A percentile compares a stretch with the other conserved stretches of the same genome.
These are phyloP conservation scores for Ceriops decandra DNA, from an alignment of 345 rosid species.

Conservation along the genomic window DNA sequence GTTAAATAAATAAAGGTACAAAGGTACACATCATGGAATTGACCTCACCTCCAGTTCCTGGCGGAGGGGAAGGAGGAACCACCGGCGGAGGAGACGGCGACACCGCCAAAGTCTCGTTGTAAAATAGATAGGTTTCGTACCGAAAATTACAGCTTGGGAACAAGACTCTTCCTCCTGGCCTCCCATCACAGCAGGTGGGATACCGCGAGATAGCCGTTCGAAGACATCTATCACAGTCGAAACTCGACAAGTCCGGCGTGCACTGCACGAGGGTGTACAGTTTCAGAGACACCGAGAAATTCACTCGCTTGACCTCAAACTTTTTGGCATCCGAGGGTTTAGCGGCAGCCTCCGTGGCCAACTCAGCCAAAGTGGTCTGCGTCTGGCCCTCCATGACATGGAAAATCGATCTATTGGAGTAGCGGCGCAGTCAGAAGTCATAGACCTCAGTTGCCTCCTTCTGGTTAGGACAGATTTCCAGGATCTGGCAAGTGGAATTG, in stretches of 20 bases:
- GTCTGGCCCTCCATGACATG: not conserved
- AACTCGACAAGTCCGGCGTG: slow-evolving; percentile 41
- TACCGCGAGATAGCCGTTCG: not conserved
- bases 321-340: slow-evolving; percentile 15
- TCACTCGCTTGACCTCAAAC: slow-evolving; percentile 22
- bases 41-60: slow-evolving; percentile 11
- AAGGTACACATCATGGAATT: too few species aligned
- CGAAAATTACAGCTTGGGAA: slow-evolving; percentile 35
- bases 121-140: slow-evolving; percentile 30
- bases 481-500: not conserved
- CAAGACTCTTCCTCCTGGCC: slow-evolving; percentile 30
- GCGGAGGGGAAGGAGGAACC: not conserved
- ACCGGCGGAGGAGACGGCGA: slow-evolving; percentile 5
- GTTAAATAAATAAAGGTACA: not conserved
- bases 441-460: slow-evolving; percentile 5
- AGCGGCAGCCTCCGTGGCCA: slow-evolving; percentile 8
- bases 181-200: slow-evolving; percentile 12
- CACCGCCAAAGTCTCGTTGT: not conserved
- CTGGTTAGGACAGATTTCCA: slow-evolving; percentile 1
- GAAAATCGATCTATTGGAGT: slow-evolving; percentile 3
- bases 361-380: slow-evolving; percentile 2
- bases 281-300: slow-evolving; percentile 10
- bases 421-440: not conserved
- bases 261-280: slow-evolving; percentile 46
- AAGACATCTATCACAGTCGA: slow-evolving; percentile 43